Percentiles rank a stretch among this genome's conserved stretches.
Evolutionary conservation across 2,329 filamentous ascomycete genomes (phyloP).

Genomic region (Aspergillus sp.): DNA sequence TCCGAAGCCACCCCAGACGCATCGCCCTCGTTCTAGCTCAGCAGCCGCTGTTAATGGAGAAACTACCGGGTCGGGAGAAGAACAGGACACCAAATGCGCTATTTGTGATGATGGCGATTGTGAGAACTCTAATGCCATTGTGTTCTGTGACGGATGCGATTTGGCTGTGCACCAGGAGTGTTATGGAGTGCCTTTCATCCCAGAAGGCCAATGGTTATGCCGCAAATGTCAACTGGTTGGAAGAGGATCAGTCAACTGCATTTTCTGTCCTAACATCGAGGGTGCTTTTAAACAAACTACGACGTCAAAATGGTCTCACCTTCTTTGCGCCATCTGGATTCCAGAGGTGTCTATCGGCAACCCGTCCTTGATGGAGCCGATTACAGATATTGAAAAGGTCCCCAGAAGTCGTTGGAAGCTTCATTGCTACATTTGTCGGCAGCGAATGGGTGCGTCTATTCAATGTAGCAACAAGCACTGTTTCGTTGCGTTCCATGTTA

Average conservation of each 20-base stretch:
- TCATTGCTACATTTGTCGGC: conserved; percentile 91
- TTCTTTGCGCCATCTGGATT: conserved; percentile 97
- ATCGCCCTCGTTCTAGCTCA: conserved; percentile 84
- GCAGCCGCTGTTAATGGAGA: conserved; percentile 95
- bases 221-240: conserved; percentile 94
- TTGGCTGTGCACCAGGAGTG: conserved; percentile 97
- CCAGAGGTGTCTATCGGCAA: conserved; percentile 94
- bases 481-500: conserved; percentile 95
- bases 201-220: conserved; percentile 96
- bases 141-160: conserved; percentile 97
- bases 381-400: conserved; percentile 96
- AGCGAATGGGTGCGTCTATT: conserved; percentile 96
- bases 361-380: conserved; percentile 94
- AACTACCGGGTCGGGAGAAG: conserved; percentile 70
- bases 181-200: conserved; percentile 97
- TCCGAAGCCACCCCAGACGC: conserved; percentile 90
- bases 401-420: conserved; percentile 91
- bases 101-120: conserved; percentile 99
- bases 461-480: conserved; percentile 97
- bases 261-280: conserved; percentile 96
- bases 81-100: conserved; percentile 94
- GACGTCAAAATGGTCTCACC: conserved; percentile 90
- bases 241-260: conserved; percentile 85
- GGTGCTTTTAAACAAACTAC: conserved; percentile 98
- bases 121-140: conserved; percentile 97